Evolutionary conservation across 2,329 filamentous ascomycete species (phyloP), one percentile per base, ranked within the genome.

Genomic region (Thermoascus crustaceus): DNA sequence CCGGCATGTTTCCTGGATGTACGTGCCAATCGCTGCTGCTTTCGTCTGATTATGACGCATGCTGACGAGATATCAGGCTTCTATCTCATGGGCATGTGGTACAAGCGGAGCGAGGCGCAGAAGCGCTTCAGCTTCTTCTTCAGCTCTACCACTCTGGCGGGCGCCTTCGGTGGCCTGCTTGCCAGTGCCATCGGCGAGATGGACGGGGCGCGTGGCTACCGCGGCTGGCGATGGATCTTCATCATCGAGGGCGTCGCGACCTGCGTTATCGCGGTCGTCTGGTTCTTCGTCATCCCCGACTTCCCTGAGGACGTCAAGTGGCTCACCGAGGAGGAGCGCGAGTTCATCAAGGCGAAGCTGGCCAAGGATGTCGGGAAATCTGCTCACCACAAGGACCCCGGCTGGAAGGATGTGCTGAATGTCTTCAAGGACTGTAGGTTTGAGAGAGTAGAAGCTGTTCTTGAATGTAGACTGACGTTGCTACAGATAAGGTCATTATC

Each of bases 71-170:
- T 25, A 13, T 19, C 30, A 62, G 58, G 58, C 30, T 66, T 67
- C 48, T 73, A 87, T 52, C 65, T 88, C 5, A 78, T 87, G 42
- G 78, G 84, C 39, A 89, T 89, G 80, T 65, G 61, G 87, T 98
- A 96, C 51, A 79, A 80, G 40, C 78, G 89, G 40, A 70, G 71
- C 29, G 91, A 96, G 63, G 86, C 88, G 2, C 89, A 96, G 62
- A 85, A 86, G 52, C 79, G 91, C 19, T 95, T 88, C 64, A 84
- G 80, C 10, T 88, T 96, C 68, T 96, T 96, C 71, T 96, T 96
- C 69, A 80, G 76, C 52, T 85, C 71, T 5, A 75, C 76, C 2
- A 75, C 72, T 1, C 63, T 77, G 1, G 75, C 76, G 2, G 75
- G 76, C 30, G 75, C 76, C 1, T 80, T 80, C 42, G 75, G 77